Base-by-base conservation (phyloP, 352 stramenopile species). In the Albugo candida region DNA sequence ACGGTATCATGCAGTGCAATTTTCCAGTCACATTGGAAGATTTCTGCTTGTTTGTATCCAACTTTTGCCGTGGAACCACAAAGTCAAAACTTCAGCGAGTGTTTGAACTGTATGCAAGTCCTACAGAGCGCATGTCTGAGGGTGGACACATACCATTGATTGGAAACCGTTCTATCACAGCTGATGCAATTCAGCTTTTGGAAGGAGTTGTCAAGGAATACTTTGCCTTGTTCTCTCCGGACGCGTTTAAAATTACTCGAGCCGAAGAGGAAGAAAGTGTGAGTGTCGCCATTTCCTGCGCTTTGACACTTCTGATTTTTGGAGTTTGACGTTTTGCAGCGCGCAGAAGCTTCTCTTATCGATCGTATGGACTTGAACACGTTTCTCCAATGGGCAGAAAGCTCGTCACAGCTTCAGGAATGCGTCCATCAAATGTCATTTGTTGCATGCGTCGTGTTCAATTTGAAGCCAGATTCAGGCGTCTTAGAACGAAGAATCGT, bases 11-110 rank as follows among this genome's bases (percentile, higher is more conserved):
- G 24, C 24, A 31, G 24, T 31, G 24, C 24, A 31, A 31, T 31
- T 31, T 31, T 31, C 8, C 24, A 10, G 24, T 31, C 24, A 55
- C 78, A 13, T 87, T 92, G 59, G 70, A 86, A 35, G 71, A 85
- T 46, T 87, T 92, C 38, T 92, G 78, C 52, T 57, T 71, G 34
- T 76, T 92, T 34, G 49, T 88, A 14, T 86, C 78, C 10, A 55
- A 83, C 27, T 83, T 77, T 41, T 85, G 69, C 42, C 62, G 75
- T n/a, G 73, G 68, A 11, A 66, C 60, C 8, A 53, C 17, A 8
- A 53, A 73, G 2, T 47, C 62, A 13, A 72, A 52, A 45, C 76
- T 52, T 45, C 47, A 16, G 41, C 59, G 70, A 47, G 31, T 92
- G 1, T 85, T 87, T 50, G 49, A 60, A 13, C 63, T 91, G 36